A percentile compares a stretch with the other conserved stretches of the same genome.
Conservation (phyloP, 1,139 yeast genomes). For the Candida smagusa region DNA sequence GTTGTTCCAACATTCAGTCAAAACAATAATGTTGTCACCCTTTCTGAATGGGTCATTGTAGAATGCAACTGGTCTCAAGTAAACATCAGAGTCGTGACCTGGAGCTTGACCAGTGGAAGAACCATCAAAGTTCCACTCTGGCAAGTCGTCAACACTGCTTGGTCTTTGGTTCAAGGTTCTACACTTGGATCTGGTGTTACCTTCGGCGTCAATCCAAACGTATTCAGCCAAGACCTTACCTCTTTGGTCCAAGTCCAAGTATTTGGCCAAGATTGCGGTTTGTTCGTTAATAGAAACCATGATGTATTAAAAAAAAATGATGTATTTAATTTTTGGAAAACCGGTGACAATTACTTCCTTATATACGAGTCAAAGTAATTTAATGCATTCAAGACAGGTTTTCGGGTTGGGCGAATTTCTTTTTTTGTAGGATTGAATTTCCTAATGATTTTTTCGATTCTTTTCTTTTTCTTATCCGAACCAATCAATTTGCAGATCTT, state of each 20-base stretch:
- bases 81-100: constrained; percentile 93
- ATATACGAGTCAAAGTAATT: not conserved
- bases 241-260: constrained; percentile 77
- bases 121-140: constrained; percentile 99
- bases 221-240: constrained; percentile 92
- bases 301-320: constrained; percentile 3
- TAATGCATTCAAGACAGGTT: constrained; percentile 1
- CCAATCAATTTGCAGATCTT: constrained; percentile 4
- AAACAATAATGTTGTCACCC: constrained; percentile 93
- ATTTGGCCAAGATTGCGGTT: constrained; percentile 76
- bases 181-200: constrained; percentile 91
- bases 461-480: constrained; percentile 10
- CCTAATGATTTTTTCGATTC: not conserved
- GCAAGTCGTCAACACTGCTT: constrained; percentile 75
- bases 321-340: not conserved
- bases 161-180: constrained; percentile 75
- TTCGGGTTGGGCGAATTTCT: not conserved
- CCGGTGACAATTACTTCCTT: constrained; percentile 1
- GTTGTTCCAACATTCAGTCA: constrained; percentile 96
- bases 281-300: constrained; percentile 57
- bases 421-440: not conserved
- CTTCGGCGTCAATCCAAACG: constrained; percentile 95
- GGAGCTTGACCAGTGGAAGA: constrained; percentile 99
- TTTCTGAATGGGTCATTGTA: constrained; percentile 97
- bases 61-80: constrained; percentile 88